phyloP scores from a whole-genome alignment of 1,139 yeast species.

The Debaryomyces sp. region DNA sequence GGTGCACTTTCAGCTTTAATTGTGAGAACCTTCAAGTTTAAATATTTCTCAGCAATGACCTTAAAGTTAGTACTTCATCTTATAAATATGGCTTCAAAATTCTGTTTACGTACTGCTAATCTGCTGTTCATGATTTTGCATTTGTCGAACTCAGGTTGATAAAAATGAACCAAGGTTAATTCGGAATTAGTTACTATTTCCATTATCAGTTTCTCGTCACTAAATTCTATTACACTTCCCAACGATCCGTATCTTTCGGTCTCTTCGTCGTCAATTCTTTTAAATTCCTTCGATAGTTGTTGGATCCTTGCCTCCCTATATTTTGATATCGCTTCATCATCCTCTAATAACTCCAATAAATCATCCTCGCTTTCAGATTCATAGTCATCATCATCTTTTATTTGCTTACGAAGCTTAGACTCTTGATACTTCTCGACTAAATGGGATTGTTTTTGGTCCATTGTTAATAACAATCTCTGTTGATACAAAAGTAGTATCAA shows the following conservation, averaged over 20 bases:
- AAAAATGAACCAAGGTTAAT: slow-evolving; percentile 64
- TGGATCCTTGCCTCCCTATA: slow-evolving; percentile 55
- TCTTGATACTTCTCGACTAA: slow-evolving; percentile 47
- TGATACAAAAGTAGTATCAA: not conserved
- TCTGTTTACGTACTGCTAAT: slow-evolving; percentile 25
- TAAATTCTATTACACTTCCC: slow-evolving; percentile 43
- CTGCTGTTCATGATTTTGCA: slow-evolving; percentile 62
- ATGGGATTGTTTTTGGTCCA: slow-evolving; percentile 36
- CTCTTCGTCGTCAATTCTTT: slow-evolving; percentile 38
- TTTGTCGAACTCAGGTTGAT: slow-evolving; percentile 59
- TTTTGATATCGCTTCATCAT: slow-evolving; percentile 28
- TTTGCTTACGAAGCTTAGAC: slow-evolving; percentile 24
- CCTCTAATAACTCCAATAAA: slow-evolving; percentile 41
- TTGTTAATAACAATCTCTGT: slow-evolving; percentile 10
- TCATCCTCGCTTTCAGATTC: slow-evolving; percentile 36
- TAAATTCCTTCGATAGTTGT: slow-evolving; percentile 48
- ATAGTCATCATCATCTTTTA: slow-evolving; percentile 18
- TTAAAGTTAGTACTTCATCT: slow-evolving; percentile 14
- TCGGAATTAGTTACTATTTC: slow-evolving; percentile 46
- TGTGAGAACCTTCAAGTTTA: slow-evolving; percentile 54
- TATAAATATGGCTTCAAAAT: slow-evolving; percentile 8
- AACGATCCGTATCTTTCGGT: slow-evolving; percentile 33
- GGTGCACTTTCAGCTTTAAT: slow-evolving; percentile 72
- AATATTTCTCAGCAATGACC: slow-evolving; percentile 57
- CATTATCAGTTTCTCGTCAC: slow-evolving; percentile 60